Evolutionary conservation across 1,284 basidiomycete genomes (phyloP), one percentile per base, ranked within the genome.

Genomic region (Cryptococcus depauperatus): DNA sequence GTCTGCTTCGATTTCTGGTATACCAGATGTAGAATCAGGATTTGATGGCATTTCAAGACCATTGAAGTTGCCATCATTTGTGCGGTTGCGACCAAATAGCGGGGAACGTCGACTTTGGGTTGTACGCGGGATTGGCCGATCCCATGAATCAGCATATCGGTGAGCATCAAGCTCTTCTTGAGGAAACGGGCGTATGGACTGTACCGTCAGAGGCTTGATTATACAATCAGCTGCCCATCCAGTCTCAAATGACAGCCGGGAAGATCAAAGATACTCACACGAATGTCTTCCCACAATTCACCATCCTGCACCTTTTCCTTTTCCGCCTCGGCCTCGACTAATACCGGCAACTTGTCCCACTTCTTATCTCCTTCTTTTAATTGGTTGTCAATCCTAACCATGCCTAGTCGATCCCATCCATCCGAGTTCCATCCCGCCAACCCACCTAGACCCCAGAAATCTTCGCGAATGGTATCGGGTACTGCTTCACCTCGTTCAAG

Each of bases 401-500:
- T 33, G 11, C 49, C 51, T 11, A 52, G 19, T 27, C 54, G 16
- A 35, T 48, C 55, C 13, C 49, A 38, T 1, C 50, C 48, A 13
- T 53, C 54, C n/a, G 46, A 26, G 5, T 38, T 53, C 51, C 50
- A 59, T 37, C 47, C 50, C 27, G 42, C 37, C 5, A 55, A 25
- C 7, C 56, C 57, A 5, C 56, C 55, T 11, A 63, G 33, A 13
- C 59, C 57, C 59, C 59, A 61, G 28, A 51, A 59, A 21, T 57
- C 51, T 6, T 58, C 56, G 23, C 52, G 40, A 16, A 40, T 30
- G 3, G 47, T 45, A 18, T 37, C 35, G 4, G 58, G 60, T 18
- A 55, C 30, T 11, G 58, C 56, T 27, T 64, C 63, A 28, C 65
- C 65, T 30, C 65, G 55, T 16, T 58, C 56, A 9, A 68, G 40